Conservation (phyloP, 352 stramenopile species). For the Globisporangium nunn region DNA sequence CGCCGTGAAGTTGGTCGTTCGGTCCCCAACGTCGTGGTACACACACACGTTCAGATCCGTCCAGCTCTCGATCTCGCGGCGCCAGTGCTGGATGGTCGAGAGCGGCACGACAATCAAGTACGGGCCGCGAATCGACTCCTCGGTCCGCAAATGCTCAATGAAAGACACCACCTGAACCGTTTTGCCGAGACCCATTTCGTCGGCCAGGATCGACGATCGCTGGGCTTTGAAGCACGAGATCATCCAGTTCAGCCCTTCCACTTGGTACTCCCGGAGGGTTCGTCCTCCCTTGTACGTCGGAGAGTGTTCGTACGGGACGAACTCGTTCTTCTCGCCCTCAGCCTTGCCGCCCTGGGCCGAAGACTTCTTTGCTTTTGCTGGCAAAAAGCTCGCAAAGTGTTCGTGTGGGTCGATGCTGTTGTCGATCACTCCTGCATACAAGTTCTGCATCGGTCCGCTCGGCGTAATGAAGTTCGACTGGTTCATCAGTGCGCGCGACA, state of each 20-base stretch:
- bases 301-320: slow-evolving; percentile 86
- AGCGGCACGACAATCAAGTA: slow-evolving; percentile 85
- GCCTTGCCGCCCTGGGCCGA: slow-evolving; percentile 10
- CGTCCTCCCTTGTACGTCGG: slow-evolving; percentile 83
- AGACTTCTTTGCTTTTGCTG: slow-evolving; percentile 23
- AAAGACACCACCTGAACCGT: slow-evolving; percentile 94
- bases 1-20: slow-evolving; percentile 67
- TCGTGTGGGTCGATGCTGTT: slow-evolving; percentile 87
- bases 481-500: slow-evolving; percentile 28
- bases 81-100: slow-evolving; percentile 86
- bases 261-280: slow-evolving; percentile 76
- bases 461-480: slow-evolving; percentile 64
- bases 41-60: slow-evolving; percentile 98
- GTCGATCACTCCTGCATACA: slow-evolving; percentile 84
- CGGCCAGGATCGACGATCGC: slow-evolving; percentile 83
- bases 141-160: slow-evolving; percentile 81
- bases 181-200: slow-evolving; percentile 93
- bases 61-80: slow-evolving; percentile 85
- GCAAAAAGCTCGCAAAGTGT: slow-evolving; percentile 84
- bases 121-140: slow-evolving; percentile 78
- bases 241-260: slow-evolving; percentile 89
- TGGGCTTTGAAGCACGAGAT: slow-evolving; percentile 83
- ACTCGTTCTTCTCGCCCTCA: slow-evolving; percentile 41
- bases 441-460: slow-evolving; percentile 80
- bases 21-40: slow-evolving; percentile 94